These are phyloP conservation scores for Sarcodon sp. DNA, from an alignment of 768 basidiomycete species.

Conservation along the genomic window DNA sequence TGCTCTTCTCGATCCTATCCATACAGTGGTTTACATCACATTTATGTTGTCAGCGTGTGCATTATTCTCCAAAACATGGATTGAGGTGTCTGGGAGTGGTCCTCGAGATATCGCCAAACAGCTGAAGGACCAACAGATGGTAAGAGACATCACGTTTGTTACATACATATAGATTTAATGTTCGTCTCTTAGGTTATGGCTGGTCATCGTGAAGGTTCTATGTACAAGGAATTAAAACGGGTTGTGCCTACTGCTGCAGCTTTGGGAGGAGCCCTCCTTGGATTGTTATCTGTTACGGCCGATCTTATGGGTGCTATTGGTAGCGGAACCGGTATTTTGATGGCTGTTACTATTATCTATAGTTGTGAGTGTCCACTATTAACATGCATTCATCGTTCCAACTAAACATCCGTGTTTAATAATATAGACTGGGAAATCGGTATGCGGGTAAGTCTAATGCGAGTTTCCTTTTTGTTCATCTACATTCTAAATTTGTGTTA, in stretches of 20 bases:
- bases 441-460: slow-evolving; percentile 36
- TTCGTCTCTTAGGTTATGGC: slow-evolving; percentile 46
- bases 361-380: slow-evolving; percentile 25
- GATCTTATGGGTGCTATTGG: slow-evolving; percentile 96
- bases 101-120: slow-evolving; percentile 96
- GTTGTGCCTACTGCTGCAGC: slow-evolving; percentile 97
- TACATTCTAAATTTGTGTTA: slow-evolving; percentile 1
- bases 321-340: slow-evolving; percentile 90
- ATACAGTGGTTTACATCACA: slow-evolving; percentile 79
- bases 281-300: slow-evolving; percentile 79
- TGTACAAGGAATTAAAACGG: slow-evolving; percentile 99
- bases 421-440: slow-evolving; percentile 90
- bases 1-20: slow-evolving; percentile 85
- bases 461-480: not conserved
- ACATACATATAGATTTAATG: slow-evolving; percentile 1
- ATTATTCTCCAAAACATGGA: slow-evolving; percentile 99
- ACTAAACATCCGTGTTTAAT: not conserved
- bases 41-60: slow-evolving; percentile 95
- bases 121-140: slow-evolving; percentile 97
- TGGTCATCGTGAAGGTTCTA: slow-evolving; percentile 85
- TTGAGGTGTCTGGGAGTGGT: slow-evolving; percentile 93
- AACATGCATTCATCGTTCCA: not conserved
- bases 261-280: slow-evolving; percentile 94
- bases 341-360: slow-evolving; percentile 98
- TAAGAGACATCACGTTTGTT: slow-evolving; percentile 12